Evolutionary conservation across 768 basidiomycete genomes (phyloP).

Genomic region (Tubosaeta sp.): DNA sequence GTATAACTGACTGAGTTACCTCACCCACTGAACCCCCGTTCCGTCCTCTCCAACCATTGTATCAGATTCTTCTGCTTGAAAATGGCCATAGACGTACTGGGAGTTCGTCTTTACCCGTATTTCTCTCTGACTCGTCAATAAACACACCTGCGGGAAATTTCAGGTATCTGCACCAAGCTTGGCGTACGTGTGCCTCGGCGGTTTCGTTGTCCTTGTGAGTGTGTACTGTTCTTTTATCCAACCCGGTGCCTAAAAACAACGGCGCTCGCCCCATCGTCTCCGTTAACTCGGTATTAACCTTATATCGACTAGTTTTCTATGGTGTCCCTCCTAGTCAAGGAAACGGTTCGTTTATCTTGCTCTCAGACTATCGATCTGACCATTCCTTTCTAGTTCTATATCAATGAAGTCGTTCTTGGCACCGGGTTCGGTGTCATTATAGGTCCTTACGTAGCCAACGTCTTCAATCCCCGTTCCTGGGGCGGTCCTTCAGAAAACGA

Average conservation of each 20-base stretch:
- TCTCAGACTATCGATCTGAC: neutral
- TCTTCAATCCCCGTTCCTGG: slow-evolving; percentile 81
- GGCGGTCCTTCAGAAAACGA: slow-evolving; percentile 50
- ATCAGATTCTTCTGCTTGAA: no score
- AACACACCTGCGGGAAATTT: slow-evolving; percentile 21
- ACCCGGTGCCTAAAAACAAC: no score
- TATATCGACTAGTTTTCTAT: slow-evolving; percentile 62
- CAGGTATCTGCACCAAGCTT: slow-evolving; percentile 52
- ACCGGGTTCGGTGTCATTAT: slow-evolving; percentile 59
- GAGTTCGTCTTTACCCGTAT: slow-evolving; percentile 19
- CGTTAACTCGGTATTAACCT: no score
- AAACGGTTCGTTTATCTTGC: slow-evolving; percentile 48
- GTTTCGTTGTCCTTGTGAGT: slow-evolving; percentile 46
- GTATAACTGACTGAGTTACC: neutral
- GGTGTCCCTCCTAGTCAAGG: slow-evolving; percentile 77
- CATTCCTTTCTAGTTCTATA: slow-evolving; percentile 52
- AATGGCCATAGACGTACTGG: slow-evolving; percentile 22
- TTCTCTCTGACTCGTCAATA: slow-evolving; percentile 1
- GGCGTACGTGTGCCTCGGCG: slow-evolving; percentile 62
- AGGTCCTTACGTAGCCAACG: slow-evolving; percentile 66
- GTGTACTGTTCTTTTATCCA: neutral
- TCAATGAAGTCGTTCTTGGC: slow-evolving; percentile 93
- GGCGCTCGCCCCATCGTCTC: no score
- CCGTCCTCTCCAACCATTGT: no score
- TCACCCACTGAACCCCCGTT: neutral